phyloP scores from a whole-genome alignment of 768 basidiomycete genomes.

The Leccinum subgranulosum region DNA sequence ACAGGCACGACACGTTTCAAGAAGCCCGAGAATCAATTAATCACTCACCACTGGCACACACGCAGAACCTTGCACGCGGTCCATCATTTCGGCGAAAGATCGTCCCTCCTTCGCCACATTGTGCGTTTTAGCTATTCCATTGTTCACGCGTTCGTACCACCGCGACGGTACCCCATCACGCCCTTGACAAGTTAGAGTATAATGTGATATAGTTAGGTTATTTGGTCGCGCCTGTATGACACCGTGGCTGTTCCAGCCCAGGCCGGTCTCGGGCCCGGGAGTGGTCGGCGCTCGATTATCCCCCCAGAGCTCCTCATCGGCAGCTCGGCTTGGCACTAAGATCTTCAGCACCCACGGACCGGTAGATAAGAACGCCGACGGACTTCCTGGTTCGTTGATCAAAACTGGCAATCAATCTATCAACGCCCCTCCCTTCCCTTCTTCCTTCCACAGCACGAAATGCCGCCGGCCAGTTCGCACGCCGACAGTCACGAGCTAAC shows the following conservation, averaged over 20 bases:
- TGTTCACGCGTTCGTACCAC: conserved; percentile 6
- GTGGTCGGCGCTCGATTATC: neutral
- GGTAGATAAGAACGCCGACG: neutral
- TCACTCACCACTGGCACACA: neutral
- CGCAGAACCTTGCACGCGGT: neutral
- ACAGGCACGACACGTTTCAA: conserved; percentile 12
- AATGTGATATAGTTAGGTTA: neutral
- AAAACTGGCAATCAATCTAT: neutral
- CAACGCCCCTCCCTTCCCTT: neutral
- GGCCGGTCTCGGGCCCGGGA: too few relatives aligned
- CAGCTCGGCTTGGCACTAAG: neutral
- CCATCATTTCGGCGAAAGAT: conserved; percentile 14
- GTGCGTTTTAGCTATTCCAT: conserved; percentile 1
- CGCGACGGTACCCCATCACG: neutral
- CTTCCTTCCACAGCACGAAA: neutral
- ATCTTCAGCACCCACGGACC: neutral
- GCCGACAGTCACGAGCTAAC: neutral
- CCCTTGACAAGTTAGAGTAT: neutral
- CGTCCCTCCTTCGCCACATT: conserved; percentile 3
- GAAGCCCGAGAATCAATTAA: conserved; percentile 4
- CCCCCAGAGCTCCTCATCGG: neutral
- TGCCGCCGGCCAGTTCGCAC: conserved; percentile 15
- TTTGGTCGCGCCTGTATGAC: neutral
- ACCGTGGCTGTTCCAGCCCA: neutral
- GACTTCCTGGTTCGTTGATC: neutral